Evolutionary conservation across 495 filamentous ascomycete species (phyloP).

Genomic region (Aspergillus wentii): DNA sequence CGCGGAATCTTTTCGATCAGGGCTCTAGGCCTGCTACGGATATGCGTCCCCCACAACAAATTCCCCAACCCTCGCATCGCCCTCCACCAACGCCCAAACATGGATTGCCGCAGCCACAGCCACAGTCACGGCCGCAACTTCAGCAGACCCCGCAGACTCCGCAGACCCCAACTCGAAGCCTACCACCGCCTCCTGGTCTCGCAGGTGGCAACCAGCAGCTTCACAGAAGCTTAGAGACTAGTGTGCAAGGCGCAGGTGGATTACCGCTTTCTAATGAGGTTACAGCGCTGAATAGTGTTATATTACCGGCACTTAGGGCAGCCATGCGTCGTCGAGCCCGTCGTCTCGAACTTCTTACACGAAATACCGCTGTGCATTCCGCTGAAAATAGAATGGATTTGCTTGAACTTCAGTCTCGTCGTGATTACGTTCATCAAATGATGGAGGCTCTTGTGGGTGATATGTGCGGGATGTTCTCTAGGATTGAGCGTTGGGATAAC

Average conservation of each 20-base stretch:
- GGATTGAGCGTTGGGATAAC: slow-evolving; percentile 83
- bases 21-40: slow-evolving; percentile 2
- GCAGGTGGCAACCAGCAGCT: slow-evolving; percentile 1
- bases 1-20: slow-evolving; percentile 28
- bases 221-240: slow-evolving; percentile 2
- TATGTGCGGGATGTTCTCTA: slow-evolving; percentile 68
- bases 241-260: slow-evolving; percentile 11
- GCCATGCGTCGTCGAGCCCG: slow-evolving; percentile 71
- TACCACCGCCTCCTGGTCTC: slow-evolving; percentile 4
- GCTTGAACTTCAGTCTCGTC: slow-evolving; percentile 29
- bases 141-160: background rate
- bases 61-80: slow-evolving; percentile 19
- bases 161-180: slow-evolving; percentile 4
- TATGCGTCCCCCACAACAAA: slow-evolving; percentile 21
- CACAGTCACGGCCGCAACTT: slow-evolving; percentile 5
- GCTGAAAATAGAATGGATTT: slow-evolving; percentile 8
- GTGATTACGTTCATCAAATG: slow-evolving; percentile 74
- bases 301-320: slow-evolving; percentile 85
- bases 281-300: slow-evolving; percentile 72
- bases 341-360: slow-evolving; percentile 16
- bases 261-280: slow-evolving; percentile 22
- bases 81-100: slow-evolving; percentile 22
- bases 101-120: slow-evolving; percentile 9
- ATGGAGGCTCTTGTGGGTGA: slow-evolving; percentile 75
- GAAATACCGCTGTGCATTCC: slow-evolving; percentile 4